A percentile compares a stretch with the other conserved stretches of the same genome.
Evolutionary conservation across 768 basidiomycete genomes (phyloP).

Genomic region (Tricholoma bakamatsutake): DNA sequence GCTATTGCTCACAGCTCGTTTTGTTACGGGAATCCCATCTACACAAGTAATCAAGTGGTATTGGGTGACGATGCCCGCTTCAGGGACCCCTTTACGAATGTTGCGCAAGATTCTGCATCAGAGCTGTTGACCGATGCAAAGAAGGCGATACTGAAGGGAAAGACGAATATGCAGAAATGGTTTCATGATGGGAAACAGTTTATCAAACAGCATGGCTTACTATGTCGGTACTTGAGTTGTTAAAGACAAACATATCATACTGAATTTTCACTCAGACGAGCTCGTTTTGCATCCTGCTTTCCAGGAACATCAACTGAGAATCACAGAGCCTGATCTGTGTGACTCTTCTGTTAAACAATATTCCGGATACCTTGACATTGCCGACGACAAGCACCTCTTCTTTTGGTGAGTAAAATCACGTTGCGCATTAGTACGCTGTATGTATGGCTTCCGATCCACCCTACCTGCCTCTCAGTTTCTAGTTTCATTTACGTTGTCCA

Average conservation of each 20-base stretch:
- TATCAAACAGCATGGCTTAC: conserved; percentile 62
- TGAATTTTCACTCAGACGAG: conserved; percentile 42
- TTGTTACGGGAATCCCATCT: conserved; percentile 6
- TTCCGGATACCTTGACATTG: conserved; percentile 80
- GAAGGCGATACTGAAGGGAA: conserved; percentile 37
- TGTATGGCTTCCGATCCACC: neutral
- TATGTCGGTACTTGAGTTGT: conserved; percentile 44
- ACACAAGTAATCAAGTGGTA: conserved; percentile 35
- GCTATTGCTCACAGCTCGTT: neutral
- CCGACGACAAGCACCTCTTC: conserved; percentile 77
- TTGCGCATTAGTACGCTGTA: neutral
- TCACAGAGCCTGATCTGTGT: conserved; percentile 68
- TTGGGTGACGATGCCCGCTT: conserved; percentile 25
- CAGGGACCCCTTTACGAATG: conserved; percentile 11
- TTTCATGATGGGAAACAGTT: conserved; percentile 56
- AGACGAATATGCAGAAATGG: conserved; percentile 56
- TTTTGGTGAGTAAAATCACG: conserved; percentile 55
- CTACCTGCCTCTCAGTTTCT: neutral
- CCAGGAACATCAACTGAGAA: conserved; percentile 45
- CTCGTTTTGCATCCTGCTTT: conserved; percentile 52
- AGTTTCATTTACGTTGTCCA: neutral
- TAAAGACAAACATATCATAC: neutral
- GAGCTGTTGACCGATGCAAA: conserved; percentile 38
- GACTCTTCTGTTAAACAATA: conserved; percentile 77
- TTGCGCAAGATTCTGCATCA: conserved; percentile 14